Evolutionary conservation across 2,329 filamentous ascomycete species (phyloP).

Genomic region (Polychaeton citri): DNA sequence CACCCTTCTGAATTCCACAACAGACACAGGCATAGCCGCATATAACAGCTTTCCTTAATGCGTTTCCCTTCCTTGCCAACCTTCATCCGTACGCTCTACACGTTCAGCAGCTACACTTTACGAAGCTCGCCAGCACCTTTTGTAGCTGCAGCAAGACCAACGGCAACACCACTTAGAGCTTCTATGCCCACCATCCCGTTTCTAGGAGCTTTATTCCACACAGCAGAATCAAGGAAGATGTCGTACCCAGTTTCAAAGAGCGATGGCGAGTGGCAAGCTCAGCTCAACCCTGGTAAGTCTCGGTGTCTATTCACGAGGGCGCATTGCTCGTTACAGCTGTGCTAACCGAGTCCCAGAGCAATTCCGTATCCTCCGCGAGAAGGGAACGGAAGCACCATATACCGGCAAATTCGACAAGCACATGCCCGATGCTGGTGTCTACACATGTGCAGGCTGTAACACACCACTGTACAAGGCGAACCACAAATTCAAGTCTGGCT

Average conservation of each 20-base stretch:
- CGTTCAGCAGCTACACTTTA: constrained; percentile 32
- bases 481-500: constrained; percentile 93
- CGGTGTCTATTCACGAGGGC: constrained; percentile 1
- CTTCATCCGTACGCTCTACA: constrained; percentile 36
- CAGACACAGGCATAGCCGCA: no score
- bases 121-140: constrained; percentile 10
- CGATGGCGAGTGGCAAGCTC: constrained; percentile 77
- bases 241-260: constrained; percentile 69
- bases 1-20: no score
- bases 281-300: constrained; percentile 55
- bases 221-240: constrained; percentile 36
- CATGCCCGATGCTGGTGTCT: constrained; percentile 60
- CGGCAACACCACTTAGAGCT: constrained; percentile 21
- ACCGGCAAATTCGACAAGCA: constrained; percentile 83
- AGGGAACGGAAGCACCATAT: constrained; percentile 75
- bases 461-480: constrained; percentile 82
- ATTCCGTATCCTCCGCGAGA: constrained; percentile 83
- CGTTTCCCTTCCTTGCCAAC: constrained; percentile 35
- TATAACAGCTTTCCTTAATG: no score
- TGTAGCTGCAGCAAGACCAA: constrained; percentile 18
- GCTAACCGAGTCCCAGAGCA: constrained; percentile 52
- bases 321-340: constrained; percentile 1
- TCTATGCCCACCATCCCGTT: constrained; percentile 70
- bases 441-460: constrained; percentile 75
- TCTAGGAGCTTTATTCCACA: constrained; percentile 61